These are phyloP conservation scores for Seiridium unicorne DNA, from an alignment of 2,329 filamentous ascomycete genomes.

Conservation along the genomic window DNA sequence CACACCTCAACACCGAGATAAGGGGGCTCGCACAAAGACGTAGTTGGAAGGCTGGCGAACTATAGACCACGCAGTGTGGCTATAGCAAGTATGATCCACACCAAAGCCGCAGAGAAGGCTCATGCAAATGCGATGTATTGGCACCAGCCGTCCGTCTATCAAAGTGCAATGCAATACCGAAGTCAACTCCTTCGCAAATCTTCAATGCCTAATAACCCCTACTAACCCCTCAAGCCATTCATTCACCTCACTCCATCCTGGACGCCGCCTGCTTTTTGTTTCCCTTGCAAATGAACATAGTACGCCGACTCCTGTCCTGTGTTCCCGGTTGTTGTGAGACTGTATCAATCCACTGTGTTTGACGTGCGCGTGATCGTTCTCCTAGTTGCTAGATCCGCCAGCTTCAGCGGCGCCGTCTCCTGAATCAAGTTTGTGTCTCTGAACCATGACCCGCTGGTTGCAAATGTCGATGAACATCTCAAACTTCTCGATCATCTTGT, in stretches of 20 bases:
- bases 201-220: background rate
- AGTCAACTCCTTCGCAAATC: background rate
- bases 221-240: background rate
- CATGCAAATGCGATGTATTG: too few relatives aligned
- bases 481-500: slow-evolving; percentile 60
- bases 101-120: too few relatives aligned
- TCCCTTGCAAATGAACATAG: slow-evolving; percentile 2
- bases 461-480: slow-evolving; percentile 71
- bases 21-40: too few relatives aligned
- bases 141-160: too few relatives aligned
- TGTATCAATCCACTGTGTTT: too few relatives aligned
- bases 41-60: too few relatives aligned
- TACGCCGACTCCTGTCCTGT: slow-evolving; percentile 1
- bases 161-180: too few relatives aligned
- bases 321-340: background rate
- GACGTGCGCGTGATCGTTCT: background rate
- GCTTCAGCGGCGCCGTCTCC: slow-evolving; percentile 23
- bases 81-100: too few relatives aligned
- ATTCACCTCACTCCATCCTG: background rate
- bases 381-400: slow-evolving; percentile 19
- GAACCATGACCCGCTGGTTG: slow-evolving; percentile 64
- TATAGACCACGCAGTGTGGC: too few relatives aligned
- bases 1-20: too few relatives aligned
- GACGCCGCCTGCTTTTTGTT: background rate
- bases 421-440: slow-evolving; percentile 50